Percentiles rank a stretch among this genome's conserved stretches.
Conservation (phyloP, 2,329 filamentous ascomycete genomes). For the Pseudogymnoascus sp. region DNA sequence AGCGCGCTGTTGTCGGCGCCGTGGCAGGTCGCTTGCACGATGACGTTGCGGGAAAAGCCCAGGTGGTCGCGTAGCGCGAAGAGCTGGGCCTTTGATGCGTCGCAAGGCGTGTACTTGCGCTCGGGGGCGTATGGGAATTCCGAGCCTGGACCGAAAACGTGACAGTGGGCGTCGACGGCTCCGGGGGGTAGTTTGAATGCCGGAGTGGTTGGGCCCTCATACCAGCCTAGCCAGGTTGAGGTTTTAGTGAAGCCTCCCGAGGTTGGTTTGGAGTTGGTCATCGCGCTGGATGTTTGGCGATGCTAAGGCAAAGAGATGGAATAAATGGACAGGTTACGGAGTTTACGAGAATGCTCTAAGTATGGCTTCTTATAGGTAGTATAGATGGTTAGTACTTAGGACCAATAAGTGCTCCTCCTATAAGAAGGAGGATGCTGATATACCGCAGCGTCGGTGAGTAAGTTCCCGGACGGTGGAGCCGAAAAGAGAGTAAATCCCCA, state of each 20-base stretch:
- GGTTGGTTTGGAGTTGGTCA: slow-evolving; percentile 55
- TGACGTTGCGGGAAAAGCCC: background rate
- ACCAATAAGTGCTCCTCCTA: background rate
- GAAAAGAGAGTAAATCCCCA: background rate
- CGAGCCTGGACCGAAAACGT: background rate
- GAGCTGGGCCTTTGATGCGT: background rate
- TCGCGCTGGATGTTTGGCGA: slow-evolving; percentile 57
- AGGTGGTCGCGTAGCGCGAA: background rate
- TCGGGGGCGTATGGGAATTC: background rate
- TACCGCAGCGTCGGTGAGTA: background rate
- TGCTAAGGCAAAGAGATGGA: slow-evolving; percentile 24
- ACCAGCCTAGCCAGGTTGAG: background rate
- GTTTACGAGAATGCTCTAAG: background rate
- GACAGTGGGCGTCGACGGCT: background rate
- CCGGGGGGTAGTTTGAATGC: background rate
- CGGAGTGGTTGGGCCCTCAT: background rate
- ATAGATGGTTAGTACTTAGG: background rate
- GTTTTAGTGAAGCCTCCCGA: slow-evolving; percentile 48
- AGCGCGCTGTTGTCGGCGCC: background rate
- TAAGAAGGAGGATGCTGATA: background rate
- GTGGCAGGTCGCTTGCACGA: background rate
- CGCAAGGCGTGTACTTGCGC: background rate
- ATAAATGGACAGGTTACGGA: background rate
- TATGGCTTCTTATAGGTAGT: background rate
- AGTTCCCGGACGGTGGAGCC: background rate